Percentiles rank a stretch among this genome's conserved stretches.
Conservation (phyloP, 2,329 filamentous ascomycete species). For the Dryadomyces quercivorus region DNA sequence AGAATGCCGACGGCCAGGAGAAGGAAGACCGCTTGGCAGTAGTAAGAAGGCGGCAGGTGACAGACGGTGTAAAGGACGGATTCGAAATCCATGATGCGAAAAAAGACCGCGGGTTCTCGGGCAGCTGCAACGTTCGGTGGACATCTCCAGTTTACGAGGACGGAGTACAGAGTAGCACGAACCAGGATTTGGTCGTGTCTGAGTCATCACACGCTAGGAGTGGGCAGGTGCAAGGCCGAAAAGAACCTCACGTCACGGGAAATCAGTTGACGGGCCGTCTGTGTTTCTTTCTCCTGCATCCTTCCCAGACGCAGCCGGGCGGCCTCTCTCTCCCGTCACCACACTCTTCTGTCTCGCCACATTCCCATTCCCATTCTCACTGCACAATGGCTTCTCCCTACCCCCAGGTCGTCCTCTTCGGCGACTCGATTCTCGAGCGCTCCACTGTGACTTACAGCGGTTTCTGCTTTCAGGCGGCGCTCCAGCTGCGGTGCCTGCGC, state of each 20-base stretch:
- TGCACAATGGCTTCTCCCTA: slow-evolving; percentile 30
- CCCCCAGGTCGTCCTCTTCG: slow-evolving; percentile 71
- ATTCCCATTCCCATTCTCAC: not conserved
- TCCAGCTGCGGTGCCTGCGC: slow-evolving; percentile 60
- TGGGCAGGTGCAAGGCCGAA: not conserved
- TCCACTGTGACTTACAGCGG: slow-evolving; percentile 49
- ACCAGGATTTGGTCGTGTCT: not conserved
- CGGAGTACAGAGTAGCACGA: not conserved
- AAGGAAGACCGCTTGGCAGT: slow-evolving; percentile 24
- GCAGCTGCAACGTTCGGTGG: too few relatives aligned
- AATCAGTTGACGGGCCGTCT: too few relatives aligned
- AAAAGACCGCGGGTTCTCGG: too few relatives aligned
- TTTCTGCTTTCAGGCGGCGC: slow-evolving; percentile 61
- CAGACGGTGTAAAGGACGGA: not conserved
- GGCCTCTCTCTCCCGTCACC: too few relatives aligned
- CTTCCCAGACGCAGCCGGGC: too few relatives aligned
- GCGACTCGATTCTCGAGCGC: slow-evolving; percentile 76
- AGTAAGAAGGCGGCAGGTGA: slow-evolving; percentile 13
- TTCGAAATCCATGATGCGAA: not conserved
- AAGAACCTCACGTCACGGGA: not conserved
- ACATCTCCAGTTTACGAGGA: too few relatives aligned
- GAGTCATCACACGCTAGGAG: not conserved
- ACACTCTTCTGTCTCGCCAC: not conserved
- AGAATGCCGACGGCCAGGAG: slow-evolving; percentile 27
- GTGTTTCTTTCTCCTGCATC: too few relatives aligned